Conservation (phyloP, 2,329 filamentous ascomycete genomes). For the Cryphonectria radicalis region DNA sequence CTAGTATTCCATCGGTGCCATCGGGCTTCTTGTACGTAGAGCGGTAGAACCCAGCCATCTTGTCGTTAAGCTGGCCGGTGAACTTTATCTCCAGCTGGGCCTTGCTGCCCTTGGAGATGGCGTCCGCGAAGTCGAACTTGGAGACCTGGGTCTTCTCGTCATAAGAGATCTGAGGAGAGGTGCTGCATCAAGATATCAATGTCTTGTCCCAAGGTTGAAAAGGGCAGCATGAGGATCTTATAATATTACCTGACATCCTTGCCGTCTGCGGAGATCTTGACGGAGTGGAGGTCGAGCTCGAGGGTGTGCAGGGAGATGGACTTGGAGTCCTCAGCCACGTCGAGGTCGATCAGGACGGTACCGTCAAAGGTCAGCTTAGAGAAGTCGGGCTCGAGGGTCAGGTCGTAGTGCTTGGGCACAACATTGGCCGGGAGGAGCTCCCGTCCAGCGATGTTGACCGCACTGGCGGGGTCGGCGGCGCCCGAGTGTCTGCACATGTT, state of each 20-base stretch:
- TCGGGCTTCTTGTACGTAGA: constrained; percentile 87
- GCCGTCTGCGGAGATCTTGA: constrained; percentile 67
- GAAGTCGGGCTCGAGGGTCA: constrained; percentile 91
- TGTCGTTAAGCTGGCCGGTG: constrained; percentile 80
- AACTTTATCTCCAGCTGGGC: constrained; percentile 78
- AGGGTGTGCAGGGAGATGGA: constrained; percentile 87
- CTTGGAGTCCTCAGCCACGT: constrained; percentile 81
- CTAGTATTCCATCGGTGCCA: constrained; percentile 80
- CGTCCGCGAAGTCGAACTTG: constrained; percentile 77
- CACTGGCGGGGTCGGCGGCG: constrained; percentile 41
- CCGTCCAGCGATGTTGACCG: constrained; percentile 55
- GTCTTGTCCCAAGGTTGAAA: constrained; percentile 24
- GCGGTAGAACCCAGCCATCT: constrained; percentile 88
- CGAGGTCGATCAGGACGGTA: constrained; percentile 81
- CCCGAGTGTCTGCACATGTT: constrained; percentile 67
- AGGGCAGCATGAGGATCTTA: constrained; percentile 24
- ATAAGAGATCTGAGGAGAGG: constrained; percentile 71
- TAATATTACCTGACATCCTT: constrained; percentile 50
- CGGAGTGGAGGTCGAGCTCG: constrained; percentile 81
- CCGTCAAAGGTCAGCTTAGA: constrained; percentile 86
- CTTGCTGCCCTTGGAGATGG: constrained; percentile 74
- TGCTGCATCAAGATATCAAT: constrained; percentile 49
- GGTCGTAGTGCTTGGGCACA: constrained; percentile 87
- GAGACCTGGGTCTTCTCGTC: constrained; percentile 81
- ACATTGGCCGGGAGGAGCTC: constrained; percentile 92